Evolutionary conservation across 768 basidiomycete genomes (phyloP).

Genomic region (Rhizopogon sp.): DNA sequence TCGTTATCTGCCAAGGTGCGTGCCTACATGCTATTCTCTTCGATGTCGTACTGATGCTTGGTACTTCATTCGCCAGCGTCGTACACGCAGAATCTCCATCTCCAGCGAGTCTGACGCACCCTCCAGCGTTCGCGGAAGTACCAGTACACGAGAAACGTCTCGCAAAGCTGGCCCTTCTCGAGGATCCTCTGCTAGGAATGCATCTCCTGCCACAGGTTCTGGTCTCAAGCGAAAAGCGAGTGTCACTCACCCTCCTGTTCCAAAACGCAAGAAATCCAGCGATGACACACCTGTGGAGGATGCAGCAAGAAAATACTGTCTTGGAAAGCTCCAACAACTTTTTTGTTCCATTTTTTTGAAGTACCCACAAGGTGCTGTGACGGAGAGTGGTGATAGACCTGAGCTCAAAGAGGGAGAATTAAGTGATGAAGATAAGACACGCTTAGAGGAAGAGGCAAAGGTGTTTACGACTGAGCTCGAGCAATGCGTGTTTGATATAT

Average conservation of each 20-base stretch:
- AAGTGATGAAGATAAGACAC: slow-evolving; percentile 54
- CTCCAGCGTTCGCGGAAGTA: slow-evolving; percentile 26
- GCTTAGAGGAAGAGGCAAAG: slow-evolving; percentile 51
- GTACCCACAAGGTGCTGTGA: slow-evolving; percentile 52
- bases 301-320: slow-evolving; percentile 73
- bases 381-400: slow-evolving; percentile 27
- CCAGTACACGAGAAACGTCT: background rate
- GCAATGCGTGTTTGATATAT: slow-evolving; percentile 67
- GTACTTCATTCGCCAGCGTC: slow-evolving; percentile 32
- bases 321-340: slow-evolving; percentile 68
- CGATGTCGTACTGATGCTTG: slow-evolving; percentile 9
- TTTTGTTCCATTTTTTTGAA: slow-evolving; percentile 66
- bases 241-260: slow-evolving; percentile 31
- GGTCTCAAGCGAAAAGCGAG: slow-evolving; percentile 53
- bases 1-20: slow-evolving; percentile 38
- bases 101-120: slow-evolving; percentile 38
- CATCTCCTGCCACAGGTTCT: slow-evolving; percentile 15
- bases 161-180: slow-evolving; percentile 14
- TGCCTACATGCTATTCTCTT: slow-evolving; percentile 10
- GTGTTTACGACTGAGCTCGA: slow-evolving; percentile 71
- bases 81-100: slow-evolving; percentile 33
- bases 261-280: slow-evolving; percentile 45
- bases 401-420: slow-evolving; percentile 49
- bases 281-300: slow-evolving; percentile 51
- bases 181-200: slow-evolving; percentile 14